Evolutionary conservation across 306 rosid genomes (phyloP), one percentile per base, ranked within the genome.

Genomic region (Malus asiatica): DNA sequence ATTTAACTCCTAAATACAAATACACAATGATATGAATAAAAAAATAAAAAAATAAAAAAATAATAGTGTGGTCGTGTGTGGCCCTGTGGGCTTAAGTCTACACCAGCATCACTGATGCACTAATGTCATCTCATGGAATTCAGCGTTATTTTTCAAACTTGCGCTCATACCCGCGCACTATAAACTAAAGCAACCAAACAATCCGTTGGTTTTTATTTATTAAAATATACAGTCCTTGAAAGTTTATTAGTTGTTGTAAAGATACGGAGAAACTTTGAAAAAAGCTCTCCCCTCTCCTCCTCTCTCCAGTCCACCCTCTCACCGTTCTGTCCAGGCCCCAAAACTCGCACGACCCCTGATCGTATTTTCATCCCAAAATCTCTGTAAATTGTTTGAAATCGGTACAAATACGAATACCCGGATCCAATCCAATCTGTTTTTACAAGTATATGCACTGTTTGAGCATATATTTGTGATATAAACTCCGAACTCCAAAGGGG

Each of bases 101-200:
- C 86, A 76, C 75, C 76, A 79, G 71, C 83, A 83, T 78, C 72
- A 51, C 71, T 68, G 76, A 55, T 30, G 52, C 81, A 87, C 79
- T 73, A 79, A 87, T 80, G 67, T 62, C 55, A 53, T 75, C 83
- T 83, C 93, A 87, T 92, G 85, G 86, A 90, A 84, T 92, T 92
- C 97, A 92, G 91, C 87, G 90, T 87, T 90, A 55, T 88, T 74
- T 80, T 95, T 95, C 97, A 95, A 95, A 92, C 92, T 80, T 68
- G 84, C 81, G 87, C 77, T 90, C 91, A 87, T 90, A 88, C 93
- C 97, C 97, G 92, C 97, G 87, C 98, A 90, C 96, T 85, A 84
- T 45, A 74, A 69, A 62, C 61, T 13, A 45, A 64, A 74, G 87
- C 83, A 59, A 79, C 45, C 45, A 70, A 38, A 75, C 60, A 62